phyloP scores from a whole-genome alignment of 768 basidiomycete genomes.

The Kwoniella mangroviensis region DNA sequence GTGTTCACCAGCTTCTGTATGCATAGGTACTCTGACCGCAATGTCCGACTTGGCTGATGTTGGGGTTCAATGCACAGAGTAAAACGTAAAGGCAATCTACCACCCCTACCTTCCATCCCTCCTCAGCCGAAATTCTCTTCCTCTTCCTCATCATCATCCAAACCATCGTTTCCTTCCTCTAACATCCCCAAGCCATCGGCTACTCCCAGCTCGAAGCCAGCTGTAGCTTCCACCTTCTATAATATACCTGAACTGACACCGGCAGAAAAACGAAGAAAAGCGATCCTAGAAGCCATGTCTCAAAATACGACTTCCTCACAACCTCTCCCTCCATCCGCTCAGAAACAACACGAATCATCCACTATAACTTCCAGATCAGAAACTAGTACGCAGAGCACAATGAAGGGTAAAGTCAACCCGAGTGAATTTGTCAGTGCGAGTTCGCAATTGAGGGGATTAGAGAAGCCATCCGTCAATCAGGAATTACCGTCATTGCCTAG shows the following conservation, averaged over 20 bases:
- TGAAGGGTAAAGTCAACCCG: not conserved
- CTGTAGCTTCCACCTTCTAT: not conserved
- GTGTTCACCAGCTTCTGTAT: not conserved
- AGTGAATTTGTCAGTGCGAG: constrained; percentile 16
- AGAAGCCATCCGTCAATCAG: constrained; percentile 16
- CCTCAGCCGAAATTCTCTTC: constrained; percentile 15
- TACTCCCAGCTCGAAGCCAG: not conserved
- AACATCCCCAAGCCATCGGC: not conserved
- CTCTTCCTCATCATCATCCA: not conserved
- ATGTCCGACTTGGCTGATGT: too few species aligned
- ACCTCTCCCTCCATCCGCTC: constrained; percentile 10
- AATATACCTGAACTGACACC: constrained; percentile 28
- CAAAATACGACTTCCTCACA: constrained; percentile 15
- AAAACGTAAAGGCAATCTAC: constrained; percentile 22
- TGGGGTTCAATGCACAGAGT: not conserved
- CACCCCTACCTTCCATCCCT: constrained; percentile 14
- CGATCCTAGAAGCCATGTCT: constrained; percentile 42
- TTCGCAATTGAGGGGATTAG: constrained; percentile 12
- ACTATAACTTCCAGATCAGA: constrained; percentile 16
- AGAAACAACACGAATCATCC: not conserved
- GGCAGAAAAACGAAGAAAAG: constrained; percentile 38
- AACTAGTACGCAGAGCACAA: not conserved
- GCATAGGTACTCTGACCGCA: too few species aligned
- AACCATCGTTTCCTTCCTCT: not conserved
- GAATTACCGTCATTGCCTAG: constrained; percentile 30